These are phyloP conservation scores for Inga oerstediana DNA, from an alignment of 306 rosid species.

Conservation along the genomic window DNA sequence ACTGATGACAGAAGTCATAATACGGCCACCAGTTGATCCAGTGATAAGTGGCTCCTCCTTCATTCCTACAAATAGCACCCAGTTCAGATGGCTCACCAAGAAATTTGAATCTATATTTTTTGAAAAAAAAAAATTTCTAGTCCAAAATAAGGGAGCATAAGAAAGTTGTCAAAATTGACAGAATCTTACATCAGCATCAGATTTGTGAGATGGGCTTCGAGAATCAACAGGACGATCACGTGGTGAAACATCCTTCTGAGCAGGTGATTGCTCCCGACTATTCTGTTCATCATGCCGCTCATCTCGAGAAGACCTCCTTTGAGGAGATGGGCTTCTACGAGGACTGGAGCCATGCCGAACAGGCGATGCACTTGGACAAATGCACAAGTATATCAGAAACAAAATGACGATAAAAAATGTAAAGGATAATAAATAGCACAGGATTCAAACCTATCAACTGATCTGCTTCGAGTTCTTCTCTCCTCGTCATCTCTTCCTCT, in stretches of 20 bases:
- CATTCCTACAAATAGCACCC: constrained; percentile 48
- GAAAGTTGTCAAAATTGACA: neutral
- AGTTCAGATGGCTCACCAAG: neutral
- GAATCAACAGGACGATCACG: constrained; percentile 47
- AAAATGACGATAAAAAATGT: constrained; percentile 20
- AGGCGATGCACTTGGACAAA: constrained; percentile 52
- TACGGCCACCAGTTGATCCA: constrained; percentile 16
- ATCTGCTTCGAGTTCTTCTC: constrained; percentile 54
- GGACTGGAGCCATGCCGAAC: constrained; percentile 44
- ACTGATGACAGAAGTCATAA: constrained; percentile 4
- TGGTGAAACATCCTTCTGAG: constrained; percentile 47
- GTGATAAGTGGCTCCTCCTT: constrained; percentile 19
- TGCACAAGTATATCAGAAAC: constrained; percentile 31
- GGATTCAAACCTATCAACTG: constrained; percentile 54
- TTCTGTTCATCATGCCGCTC: constrained; percentile 45
- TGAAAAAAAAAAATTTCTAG: neutral
- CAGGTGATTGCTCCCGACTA: constrained; percentile 43
- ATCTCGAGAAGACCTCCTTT: constrained; percentile 43
- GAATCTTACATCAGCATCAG: constrained; percentile 65
- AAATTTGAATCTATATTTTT: neutral
- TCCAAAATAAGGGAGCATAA: neutral
- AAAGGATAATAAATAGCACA: neutral
- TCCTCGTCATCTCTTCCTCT: constrained; percentile 64
- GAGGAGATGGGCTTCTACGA: constrained; percentile 50
- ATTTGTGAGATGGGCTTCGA: constrained; percentile 57